Conservation (phyloP, 2,329 filamentous ascomycete species). For the Ceratocystis ficicola region DNA sequence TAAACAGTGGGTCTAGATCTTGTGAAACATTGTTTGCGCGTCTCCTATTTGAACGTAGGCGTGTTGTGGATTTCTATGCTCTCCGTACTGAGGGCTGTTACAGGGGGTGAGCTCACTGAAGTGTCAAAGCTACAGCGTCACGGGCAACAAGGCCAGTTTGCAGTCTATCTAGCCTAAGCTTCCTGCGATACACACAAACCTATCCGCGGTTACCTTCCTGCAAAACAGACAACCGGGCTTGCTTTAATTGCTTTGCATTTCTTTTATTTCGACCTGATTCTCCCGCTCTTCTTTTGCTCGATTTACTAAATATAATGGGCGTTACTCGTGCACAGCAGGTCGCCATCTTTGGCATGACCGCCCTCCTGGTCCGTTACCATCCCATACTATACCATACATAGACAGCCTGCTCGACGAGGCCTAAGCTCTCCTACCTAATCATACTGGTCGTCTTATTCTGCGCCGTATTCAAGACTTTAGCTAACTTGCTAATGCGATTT, state of each 20-base stretch:
- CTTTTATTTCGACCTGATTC: background rate
- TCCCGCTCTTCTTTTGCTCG: background rate
- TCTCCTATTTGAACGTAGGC: background rate
- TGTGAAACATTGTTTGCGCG: conserved; percentile 1
- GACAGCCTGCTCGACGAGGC: background rate
- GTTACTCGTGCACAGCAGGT: conserved; percentile 79
- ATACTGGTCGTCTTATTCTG: background rate
- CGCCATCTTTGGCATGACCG: conserved; percentile 67
- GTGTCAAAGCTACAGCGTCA: background rate
- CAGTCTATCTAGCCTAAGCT: background rate
- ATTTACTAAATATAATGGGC: conserved; percentile 45
- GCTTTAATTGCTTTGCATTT: background rate
- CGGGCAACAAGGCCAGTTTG: conserved; percentile 11
- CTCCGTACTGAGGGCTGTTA: background rate
- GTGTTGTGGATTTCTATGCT: background rate
- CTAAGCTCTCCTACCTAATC: background rate
- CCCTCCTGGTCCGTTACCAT: conserved; percentile 60
- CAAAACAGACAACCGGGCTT: background rate
- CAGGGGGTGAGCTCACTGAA: conserved; percentile 1
- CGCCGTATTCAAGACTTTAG: too few relatives aligned
- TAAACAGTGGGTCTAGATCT: background rate
- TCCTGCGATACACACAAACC: background rate
- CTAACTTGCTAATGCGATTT: conserved; percentile 22
- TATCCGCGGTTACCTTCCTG: background rate
- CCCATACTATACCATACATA: background rate